A percentile compares a stretch with the other conserved stretches of the same genome.
phyloP scores from a whole-genome alignment of 257 asterid genomes.

The Gentiana dahurica region DNA sequence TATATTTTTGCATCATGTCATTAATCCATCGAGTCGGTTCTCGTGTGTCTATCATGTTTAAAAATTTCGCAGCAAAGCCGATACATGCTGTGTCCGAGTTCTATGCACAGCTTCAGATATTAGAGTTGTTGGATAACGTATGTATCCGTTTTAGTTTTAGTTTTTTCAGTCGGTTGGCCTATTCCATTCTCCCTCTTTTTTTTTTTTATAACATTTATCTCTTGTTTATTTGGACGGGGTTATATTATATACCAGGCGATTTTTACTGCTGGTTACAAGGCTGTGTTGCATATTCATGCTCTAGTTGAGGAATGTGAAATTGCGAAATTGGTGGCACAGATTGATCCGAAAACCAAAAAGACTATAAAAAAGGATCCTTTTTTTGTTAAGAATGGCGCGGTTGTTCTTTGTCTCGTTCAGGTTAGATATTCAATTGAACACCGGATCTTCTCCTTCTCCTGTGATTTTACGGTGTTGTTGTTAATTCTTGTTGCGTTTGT shows the following conservation, averaged over 20 bases:
- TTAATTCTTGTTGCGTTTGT: not conserved
- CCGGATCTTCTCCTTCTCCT: too few relatives aligned
- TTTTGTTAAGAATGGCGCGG: conserved; percentile 79
- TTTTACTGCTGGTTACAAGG: conserved; percentile 98
- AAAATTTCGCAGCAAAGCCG: conserved; percentile 53
- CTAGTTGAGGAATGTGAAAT: conserved; percentile 94
- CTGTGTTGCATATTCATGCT: conserved; percentile 85
- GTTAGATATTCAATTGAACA: conserved; percentile 19
- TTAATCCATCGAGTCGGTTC: not conserved
- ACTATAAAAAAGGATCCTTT: conserved; percentile 77
- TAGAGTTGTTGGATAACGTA: conserved; percentile 94
- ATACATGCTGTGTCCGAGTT: conserved; percentile 68
- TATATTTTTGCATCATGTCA: too few relatives aligned
- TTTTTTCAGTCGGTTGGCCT: not conserved
- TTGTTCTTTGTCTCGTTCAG: conserved; percentile 74
- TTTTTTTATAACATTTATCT: not conserved
- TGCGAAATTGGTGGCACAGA: conserved; percentile 60
- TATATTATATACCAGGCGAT: conserved; percentile 47
- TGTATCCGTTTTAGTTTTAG: not conserved
- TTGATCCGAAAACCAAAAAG: conserved; percentile 73
- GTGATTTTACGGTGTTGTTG: too few relatives aligned
- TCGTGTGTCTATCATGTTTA: not conserved
- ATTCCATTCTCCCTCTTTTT: not conserved
- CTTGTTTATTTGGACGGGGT: not conserved
- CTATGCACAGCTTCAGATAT: conserved; percentile 78